Evolutionary conservation across 2,329 filamentous ascomycete genomes (phyloP), one percentile per base, ranked within the genome.

Genomic region (Neoascochyta sp.): DNA sequence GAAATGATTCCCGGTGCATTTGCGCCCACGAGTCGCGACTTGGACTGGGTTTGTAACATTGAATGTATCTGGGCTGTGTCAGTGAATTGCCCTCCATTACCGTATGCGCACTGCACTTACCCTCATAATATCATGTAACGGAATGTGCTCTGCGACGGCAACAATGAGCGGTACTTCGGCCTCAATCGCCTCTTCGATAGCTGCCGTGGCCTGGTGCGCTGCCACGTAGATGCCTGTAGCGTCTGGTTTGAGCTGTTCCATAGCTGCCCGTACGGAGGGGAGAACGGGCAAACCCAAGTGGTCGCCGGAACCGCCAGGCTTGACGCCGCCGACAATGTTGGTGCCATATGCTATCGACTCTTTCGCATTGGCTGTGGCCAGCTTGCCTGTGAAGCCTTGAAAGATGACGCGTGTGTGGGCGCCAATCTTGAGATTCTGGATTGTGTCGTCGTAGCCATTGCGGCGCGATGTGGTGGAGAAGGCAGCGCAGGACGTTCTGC

Each of bases 1-100:
- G 82, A 83, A 34, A 89, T 86, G 39, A 90, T 87, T 0, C 85
- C 85, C 0, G 85, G 83, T 12, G 81, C 83, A 54, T 89, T 90
- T n/a, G 85, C 81, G 2, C 85, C 85, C 0, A 90, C 81, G 0
- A 90, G 70, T 5, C 85, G 70, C 0, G 81, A 84, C 45, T 76
- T 81, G 1, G 73, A 80, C 53, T 89, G 85, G 0, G 81, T 83
- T 39, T 76, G 70, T 4, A 89, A 70, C 27, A 86, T 79, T 14
- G 80, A 79, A 29, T 86, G 80, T 29, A 84, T 76, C 64, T 83
- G 32, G 9, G 2, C 13, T 6, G 7, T n/a, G 9, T 48, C n/a
- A 42, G 37, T 15, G 45, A 67, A n/a, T n/a, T n/a, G n/a, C n/a
- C n/a, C n/a, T n/a, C n/a, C n/a, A n/a, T 41, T 62, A 81, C 78